Evolutionary conservation across 2,329 filamentous ascomycete genomes (phyloP).

Genomic region (Epichloe glyceriae): DNA sequence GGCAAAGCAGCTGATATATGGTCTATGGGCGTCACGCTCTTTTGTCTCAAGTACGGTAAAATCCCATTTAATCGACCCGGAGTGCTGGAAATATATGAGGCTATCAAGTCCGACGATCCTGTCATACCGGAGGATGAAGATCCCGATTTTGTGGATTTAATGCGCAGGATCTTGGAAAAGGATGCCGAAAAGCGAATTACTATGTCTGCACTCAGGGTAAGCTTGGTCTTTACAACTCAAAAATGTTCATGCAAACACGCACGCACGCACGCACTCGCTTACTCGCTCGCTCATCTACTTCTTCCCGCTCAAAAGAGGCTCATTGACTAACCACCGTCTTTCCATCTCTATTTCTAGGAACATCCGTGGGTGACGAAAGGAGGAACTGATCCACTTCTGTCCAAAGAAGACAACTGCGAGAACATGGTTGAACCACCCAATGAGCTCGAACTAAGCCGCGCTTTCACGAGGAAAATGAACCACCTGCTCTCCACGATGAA

Average conservation of each 20-base stretch:
- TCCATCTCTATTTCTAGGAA: conserved; percentile 36
- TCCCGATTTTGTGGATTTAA: conserved; percentile 59
- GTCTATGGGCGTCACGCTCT: conserved; percentile 95
- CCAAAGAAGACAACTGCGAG: conserved; percentile 74
- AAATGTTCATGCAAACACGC: not conserved
- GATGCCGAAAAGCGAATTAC: conserved; percentile 70
- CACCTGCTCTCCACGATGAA: conserved; percentile 82
- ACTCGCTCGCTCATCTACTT: not conserved
- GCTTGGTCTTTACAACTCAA: conserved; percentile 16
- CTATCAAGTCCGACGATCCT: conserved; percentile 62
- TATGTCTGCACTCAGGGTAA: conserved; percentile 70
- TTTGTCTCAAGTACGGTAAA: conserved; percentile 77
- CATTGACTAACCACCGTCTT: not conserved
- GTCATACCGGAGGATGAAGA: conserved; percentile 51
- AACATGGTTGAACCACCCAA: conserved; percentile 73
- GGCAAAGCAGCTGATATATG: conserved; percentile 89
- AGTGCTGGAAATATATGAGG: conserved; percentile 78
- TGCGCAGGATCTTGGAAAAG: conserved; percentile 66
- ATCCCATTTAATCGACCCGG: conserved; percentile 74
- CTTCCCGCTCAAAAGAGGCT: not conserved
- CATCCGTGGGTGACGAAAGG: conserved; percentile 87
- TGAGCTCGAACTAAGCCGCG: conserved; percentile 77
- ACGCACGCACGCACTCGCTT: not conserved
- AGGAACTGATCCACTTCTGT: conserved; percentile 65
- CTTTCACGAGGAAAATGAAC: conserved; percentile 81